These are phyloP conservation scores for Petasospora fabianii DNA, from an alignment of 1,139 yeast genomes.

Conservation along the genomic window DNA sequence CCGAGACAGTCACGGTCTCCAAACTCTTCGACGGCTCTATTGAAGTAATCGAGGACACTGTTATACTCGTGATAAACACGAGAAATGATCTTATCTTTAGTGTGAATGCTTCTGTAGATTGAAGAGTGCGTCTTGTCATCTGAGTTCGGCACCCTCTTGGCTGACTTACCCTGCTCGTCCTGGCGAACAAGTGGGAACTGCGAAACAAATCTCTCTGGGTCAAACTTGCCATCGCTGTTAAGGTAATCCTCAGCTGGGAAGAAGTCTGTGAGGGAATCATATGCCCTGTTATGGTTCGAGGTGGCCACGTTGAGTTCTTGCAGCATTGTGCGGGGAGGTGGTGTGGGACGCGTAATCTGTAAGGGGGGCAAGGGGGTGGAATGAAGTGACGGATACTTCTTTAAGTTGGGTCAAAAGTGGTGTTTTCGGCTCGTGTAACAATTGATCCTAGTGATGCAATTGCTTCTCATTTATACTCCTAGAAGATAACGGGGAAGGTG, in stretches of 20 bases:
- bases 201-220: constrained; percentile 2
- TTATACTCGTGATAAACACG: constrained; percentile 38
- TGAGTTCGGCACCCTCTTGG: constrained; percentile 5
- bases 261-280: constrained; percentile 5
- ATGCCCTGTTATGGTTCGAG: neutral
- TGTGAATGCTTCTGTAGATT: constrained; percentile 7
- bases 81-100: constrained; percentile 29
- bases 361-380: no score
- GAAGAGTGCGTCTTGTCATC: constrained; percentile 9
- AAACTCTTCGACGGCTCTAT: constrained; percentile 30
- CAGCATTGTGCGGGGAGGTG: neutral
- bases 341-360: no score
- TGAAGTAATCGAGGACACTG: constrained; percentile 37
- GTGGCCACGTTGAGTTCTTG: neutral
- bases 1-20: constrained; percentile 35
- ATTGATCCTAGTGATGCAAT: no score
- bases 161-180: neutral
- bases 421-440: no score
- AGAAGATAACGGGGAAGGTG: no score
- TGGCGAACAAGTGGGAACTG: constrained; percentile 6
- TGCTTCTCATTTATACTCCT: no score
- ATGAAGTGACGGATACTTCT: no score
- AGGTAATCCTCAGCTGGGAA: constrained; percentile 1
- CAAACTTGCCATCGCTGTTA: constrained; percentile 6
- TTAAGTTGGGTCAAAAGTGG: no score